These are phyloP conservation scores for Purshia tridentata DNA, from an alignment of 306 rosid genomes.

Conservation along the genomic window DNA sequence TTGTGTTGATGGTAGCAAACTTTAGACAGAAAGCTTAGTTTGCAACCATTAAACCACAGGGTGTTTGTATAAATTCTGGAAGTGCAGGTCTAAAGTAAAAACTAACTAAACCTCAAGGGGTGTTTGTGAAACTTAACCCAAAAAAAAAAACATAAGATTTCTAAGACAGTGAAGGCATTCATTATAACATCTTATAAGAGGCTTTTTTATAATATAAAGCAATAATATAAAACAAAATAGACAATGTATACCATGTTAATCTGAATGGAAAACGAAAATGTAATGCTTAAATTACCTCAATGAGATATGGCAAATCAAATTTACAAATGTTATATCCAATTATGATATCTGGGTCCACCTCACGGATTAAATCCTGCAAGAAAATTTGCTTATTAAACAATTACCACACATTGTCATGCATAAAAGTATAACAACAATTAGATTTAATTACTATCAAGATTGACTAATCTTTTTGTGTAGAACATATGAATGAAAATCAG, in stretches of 20 bases:
- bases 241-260: neutral
- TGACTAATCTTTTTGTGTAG: neutral
- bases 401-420: slow-evolving; percentile 2
- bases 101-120: too few relatives aligned
- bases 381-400: slow-evolving; percentile 24
- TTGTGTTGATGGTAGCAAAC: too few relatives aligned
- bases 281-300: slow-evolving; percentile 54
- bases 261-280: slow-evolving; percentile 20
- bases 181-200: too few relatives aligned
- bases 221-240: neutral
- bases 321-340: slow-evolving; percentile 99
- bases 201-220: too few relatives aligned
- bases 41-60: too few relatives aligned
- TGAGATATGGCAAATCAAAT: slow-evolving; percentile 94
- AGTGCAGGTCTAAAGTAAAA: too few relatives aligned
- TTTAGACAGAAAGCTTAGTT: too few relatives aligned
- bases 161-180: too few relatives aligned
- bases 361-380: slow-evolving; percentile 78
- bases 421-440: slow-evolving; percentile 2
- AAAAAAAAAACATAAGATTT: too few relatives aligned
- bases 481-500: neutral
- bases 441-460: neutral
- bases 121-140: too few relatives aligned
- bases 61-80: too few relatives aligned
- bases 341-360: slow-evolving; percentile 92